A percentile compares a stretch with the other conserved stretches of the same genome.
These are phyloP conservation scores for Fusarium falciforme DNA, from an alignment of 2,329 filamentous ascomycete species.

Conservation along the genomic window DNA sequence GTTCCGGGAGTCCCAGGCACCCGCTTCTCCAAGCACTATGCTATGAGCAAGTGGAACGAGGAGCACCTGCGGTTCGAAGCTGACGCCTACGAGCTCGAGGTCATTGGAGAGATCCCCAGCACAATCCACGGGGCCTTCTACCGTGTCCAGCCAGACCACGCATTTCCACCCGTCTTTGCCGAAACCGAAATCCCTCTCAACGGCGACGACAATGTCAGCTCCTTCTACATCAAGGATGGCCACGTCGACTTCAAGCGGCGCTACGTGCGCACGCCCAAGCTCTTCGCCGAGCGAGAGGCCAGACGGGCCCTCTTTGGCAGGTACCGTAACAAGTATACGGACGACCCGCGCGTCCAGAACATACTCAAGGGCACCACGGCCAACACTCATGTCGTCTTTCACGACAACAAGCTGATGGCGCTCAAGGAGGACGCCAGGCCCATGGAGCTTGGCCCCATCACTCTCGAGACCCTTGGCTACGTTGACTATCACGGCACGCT, in stretches of 20 bases:
- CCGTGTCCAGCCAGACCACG: conserved; percentile 12
- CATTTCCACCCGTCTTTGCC: conserved; percentile 13
- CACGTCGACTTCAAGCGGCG: conserved; percentile 22
- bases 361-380: background rate
- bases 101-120: conserved; percentile 10
- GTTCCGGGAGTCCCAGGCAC: conserved; percentile 11
- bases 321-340: conserved; percentile 16
- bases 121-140: conserved; percentile 14
- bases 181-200: conserved; percentile 11
- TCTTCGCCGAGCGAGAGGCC: conserved; percentile 9
- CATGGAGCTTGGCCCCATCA: conserved; percentile 7
- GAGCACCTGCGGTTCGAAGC: conserved; percentile 14
- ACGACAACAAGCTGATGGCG: conserved; percentile 1
- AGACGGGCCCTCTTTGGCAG: conserved; percentile 14
- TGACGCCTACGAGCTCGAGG: conserved; percentile 15
- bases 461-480: conserved; percentile 11
- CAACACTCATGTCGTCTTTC: background rate
- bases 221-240: conserved; percentile 12
- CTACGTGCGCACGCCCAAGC: conserved; percentile 14
- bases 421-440: conserved; percentile 6
- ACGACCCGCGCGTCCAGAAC: conserved; percentile 1
- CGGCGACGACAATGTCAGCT: conserved; percentile 13
- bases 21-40: conserved; percentile 13
- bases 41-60: conserved; percentile 20
- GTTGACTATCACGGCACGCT: conserved; percentile 10